Evolutionary conservation across 495 filamentous ascomycete genomes (phyloP), one percentile per base, ranked within the genome.

Genomic region (Venustampulla echinocandica): DNA sequence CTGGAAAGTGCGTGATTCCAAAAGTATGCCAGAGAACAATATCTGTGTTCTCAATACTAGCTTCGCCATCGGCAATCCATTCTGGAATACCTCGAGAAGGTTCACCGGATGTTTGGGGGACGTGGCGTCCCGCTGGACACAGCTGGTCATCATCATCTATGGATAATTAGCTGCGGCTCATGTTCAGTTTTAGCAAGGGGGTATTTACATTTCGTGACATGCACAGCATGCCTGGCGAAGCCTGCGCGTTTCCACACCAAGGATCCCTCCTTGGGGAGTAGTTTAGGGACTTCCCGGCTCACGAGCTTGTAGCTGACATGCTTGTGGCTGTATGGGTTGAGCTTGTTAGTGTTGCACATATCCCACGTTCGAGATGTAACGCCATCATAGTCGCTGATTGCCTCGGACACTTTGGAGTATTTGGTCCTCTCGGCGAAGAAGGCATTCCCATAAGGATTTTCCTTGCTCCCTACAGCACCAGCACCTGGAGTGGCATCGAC

Each of bases 1-100:
- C 65, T 0, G 90, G 90, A 73, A 95, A 94, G 62, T 97, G 90
- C 6, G 82, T 90, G 4, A 95, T 68, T 22, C 90, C 90, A 57
- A 95, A 97, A 0, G 90, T 97, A 64, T 97, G 90, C 90, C 90
- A 97, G 17, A 97, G 75, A 2, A 97, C 90, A 18, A 95, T 64
- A 63, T 97, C 85, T 5, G 80, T 84, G 65, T 95, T 84, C 20
- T 86, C 86, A 52, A 95, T 83, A 28, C 69, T 79, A 53, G 69
- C 77, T 33, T 65, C 69, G n/a, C 81, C 79, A 46, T 87, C 80
- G 5, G 74, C 80, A 50, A 95, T 85, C 90, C 90, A 96, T 50
- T 82, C 76, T 0, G 87, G 84, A 0, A 96, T 66, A 7, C 87
- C 89, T 14, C 69, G 63, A 0, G 85, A 84, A 2, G 87, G 86